Base-by-base conservation (phyloP, 129 eudicot genomes). In the Flaveria bidentis region DNA sequence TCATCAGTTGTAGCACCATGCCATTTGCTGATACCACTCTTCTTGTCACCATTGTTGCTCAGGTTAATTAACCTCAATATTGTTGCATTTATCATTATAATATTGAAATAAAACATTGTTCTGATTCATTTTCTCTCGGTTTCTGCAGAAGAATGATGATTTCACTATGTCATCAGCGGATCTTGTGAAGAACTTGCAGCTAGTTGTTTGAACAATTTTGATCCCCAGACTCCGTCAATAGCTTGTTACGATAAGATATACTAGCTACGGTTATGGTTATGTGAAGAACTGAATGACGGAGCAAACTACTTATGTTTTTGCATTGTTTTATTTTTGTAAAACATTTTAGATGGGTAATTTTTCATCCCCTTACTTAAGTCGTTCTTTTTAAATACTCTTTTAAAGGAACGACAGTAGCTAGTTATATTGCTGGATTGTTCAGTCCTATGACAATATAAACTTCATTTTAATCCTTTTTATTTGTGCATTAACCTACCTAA, bases 11-110 rank as follows among this genome's bases (percentile, higher is more conserved):
- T 23, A 84, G 80, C 30, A 75, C 80, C 86, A 84, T 87, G 91
- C 91, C 91, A 2, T 87, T 84, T 81, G 83, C 84, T n/a, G 79
- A 74, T 67, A 74, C 74, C 47, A 44, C 78, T 73, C 84, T 87
- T 46, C 79, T 77, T 51, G 76, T 87, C 71, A 84, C 86, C 60
- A 46, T 87, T 56, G 82, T 76, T 65, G 84, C 88, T 66, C 84
- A 81, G 91, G 88, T 87, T 73, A 3, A 57, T 84, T 73, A 10
- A 23, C 64, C 2, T 73, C 12, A 7, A 61, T 39, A 58, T 58
- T 12, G 9, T 2, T 58, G 33, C 36, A 58, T 9, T 58, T 0
- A 58, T 58, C 7, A 5, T 36, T 36, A 36, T 36, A 5, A 36
- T 36, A 36, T 36, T 5, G 50, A 8, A 8, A 45, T 45, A 1